Percentiles rank a stretch among this genome's conserved stretches.
Evolutionary conservation across 2,329 filamentous ascomycete species (phyloP).

Genomic region (Aspergillus cejpii): DNA sequence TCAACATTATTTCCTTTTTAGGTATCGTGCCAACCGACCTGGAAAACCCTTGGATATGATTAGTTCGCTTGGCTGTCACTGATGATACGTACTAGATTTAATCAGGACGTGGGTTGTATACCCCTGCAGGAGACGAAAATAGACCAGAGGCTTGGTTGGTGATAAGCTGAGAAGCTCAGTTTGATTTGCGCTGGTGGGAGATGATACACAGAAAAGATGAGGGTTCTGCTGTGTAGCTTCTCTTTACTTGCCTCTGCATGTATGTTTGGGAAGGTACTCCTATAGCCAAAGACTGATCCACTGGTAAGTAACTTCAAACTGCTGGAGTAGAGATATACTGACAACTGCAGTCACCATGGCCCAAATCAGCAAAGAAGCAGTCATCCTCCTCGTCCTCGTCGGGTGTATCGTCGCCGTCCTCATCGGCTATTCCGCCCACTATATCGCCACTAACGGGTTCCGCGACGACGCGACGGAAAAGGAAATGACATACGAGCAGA

Average conservation of each 20-base stretch:
- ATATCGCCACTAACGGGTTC: conserved; percentile 12
- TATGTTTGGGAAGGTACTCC: no score
- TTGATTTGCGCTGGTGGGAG: no score
- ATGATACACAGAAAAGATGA: neutral
- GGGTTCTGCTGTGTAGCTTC: no score
- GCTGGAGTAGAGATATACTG: no score
- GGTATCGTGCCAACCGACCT: neutral
- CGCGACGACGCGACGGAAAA: conserved; percentile 7
- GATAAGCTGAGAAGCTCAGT: neutral
- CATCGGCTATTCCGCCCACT: conserved; percentile 25
- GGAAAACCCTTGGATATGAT: neutral
- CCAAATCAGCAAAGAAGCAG: neutral
- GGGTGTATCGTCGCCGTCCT: conserved; percentile 24
- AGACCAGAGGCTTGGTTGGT: neutral
- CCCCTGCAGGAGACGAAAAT: neutral
- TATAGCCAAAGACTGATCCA: no score
- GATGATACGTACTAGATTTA: neutral
- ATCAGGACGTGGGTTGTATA: neutral
- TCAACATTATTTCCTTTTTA: neutral
- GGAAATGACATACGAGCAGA: conserved; percentile 21
- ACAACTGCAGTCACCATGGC: neutral
- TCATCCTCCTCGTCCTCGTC: conserved; percentile 14
- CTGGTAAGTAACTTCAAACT: no score
- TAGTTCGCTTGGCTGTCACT: neutral
- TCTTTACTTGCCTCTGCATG: no score